A percentile compares a stretch with the other conserved stretches of the same genome.
phyloP scores from a whole-genome alignment of 2,329 filamentous ascomycete genomes.

The Incumbomyces delicatus region DNA sequence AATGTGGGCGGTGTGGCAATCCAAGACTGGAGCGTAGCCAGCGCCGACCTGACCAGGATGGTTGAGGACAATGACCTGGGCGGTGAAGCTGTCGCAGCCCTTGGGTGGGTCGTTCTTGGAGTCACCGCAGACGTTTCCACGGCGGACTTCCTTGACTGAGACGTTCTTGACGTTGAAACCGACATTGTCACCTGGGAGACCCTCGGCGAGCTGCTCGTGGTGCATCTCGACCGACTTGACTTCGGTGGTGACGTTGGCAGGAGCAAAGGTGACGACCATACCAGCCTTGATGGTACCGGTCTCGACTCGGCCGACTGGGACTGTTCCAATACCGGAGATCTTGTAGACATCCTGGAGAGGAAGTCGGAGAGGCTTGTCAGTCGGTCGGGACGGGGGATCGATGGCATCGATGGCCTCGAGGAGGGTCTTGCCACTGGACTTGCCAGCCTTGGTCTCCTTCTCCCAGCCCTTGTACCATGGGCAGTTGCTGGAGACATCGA shows the following conservation, averaged over 20 bases:
- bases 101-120: constrained; percentile 98
- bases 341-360: constrained; percentile 99
- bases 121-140: constrained; percentile 99
- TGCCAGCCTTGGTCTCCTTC: constrained; percentile 89
- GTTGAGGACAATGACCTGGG: constrained; percentile 99
- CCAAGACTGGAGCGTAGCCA: constrained; percentile 96
- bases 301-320: constrained; percentile 99
- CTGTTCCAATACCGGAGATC: constrained; percentile 99
- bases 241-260: constrained; percentile 98
- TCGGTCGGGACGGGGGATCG: constrained; percentile 81
- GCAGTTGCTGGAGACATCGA: constrained; percentile 78
- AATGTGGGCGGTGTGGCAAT: constrained; percentile 99
- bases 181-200: constrained; percentile 98
- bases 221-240: constrained; percentile 99
- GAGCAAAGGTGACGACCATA: constrained; percentile 91
- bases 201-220: constrained; percentile 96
- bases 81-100: constrained; percentile 89
- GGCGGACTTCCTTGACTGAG: constrained; percentile 99
- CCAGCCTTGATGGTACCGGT: constrained; percentile 86
- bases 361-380: constrained; percentile 99
- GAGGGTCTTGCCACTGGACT: constrained; percentile 89
- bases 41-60: constrained; percentile 99
- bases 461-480: constrained; percentile 99
- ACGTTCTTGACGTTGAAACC: constrained; percentile 99
- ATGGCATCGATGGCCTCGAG: constrained; percentile 98